Conservation (phyloP, 2,329 filamentous ascomycete genomes). For the Drechmeria coniospora region DNA sequence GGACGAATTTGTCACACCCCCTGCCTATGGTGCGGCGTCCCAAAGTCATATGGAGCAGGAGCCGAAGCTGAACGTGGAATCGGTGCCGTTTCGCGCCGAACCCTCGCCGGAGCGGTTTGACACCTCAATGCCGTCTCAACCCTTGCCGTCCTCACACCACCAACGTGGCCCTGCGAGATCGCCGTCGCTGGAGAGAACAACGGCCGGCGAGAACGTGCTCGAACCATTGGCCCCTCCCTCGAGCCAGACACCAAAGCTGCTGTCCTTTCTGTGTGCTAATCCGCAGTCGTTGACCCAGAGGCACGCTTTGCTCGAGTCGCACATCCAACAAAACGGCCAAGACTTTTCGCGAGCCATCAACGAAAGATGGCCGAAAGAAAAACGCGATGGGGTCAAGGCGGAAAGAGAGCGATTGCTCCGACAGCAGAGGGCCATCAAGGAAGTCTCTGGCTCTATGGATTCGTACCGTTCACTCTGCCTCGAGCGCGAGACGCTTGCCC, state of each 20-base stretch:
- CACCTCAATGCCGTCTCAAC: too few species aligned
- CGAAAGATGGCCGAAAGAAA: constrained; percentile 28
- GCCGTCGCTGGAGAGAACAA: background rate
- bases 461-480: constrained; percentile 25
- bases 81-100: too few species aligned
- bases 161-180: background rate
- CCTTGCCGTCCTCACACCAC: background rate
- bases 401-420: constrained; percentile 32
- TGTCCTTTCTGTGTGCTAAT: constrained; percentile 15
- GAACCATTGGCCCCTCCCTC: constrained; percentile 1
- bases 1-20: constrained; percentile 32
- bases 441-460: constrained; percentile 24
- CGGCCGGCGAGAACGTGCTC: background rate
- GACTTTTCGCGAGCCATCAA: constrained; percentile 32
- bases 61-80: background rate
- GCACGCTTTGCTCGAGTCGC: constrained; percentile 22
- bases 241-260: constrained; percentile 13
- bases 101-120: background rate
- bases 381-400: constrained; percentile 29
- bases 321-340: constrained; percentile 30
- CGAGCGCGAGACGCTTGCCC: constrained; percentile 29
- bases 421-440: constrained; percentile 28
- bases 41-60: background rate
- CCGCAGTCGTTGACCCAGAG: constrained; percentile 18
- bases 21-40: constrained; percentile 8